phyloP scores from a whole-genome alignment of 331 rosid genomes.

The Phaseolus coccineus region DNA sequence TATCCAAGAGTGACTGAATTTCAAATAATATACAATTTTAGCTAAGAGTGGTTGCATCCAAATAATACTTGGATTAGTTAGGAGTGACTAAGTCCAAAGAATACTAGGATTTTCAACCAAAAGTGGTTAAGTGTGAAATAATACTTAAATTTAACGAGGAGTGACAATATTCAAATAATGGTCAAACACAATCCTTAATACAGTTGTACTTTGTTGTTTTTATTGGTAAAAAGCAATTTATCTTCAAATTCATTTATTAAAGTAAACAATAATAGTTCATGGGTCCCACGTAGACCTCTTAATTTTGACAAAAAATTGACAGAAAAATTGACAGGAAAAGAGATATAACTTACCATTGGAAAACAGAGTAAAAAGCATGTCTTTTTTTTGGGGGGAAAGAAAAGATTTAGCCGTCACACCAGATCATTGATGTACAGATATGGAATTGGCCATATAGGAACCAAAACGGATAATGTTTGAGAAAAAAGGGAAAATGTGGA shows the following conservation, averaged over 20 bases:
- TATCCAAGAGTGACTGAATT: too few relatives aligned
- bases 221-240: background rate
- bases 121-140: too few relatives aligned
- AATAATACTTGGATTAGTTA: too few relatives aligned
- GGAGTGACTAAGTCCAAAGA: too few relatives aligned
- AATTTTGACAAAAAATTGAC: background rate
- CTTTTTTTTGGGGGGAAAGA: background rate
- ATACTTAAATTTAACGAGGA: too few relatives aligned
- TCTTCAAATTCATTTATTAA: background rate
- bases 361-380: background rate
- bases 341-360: too few relatives aligned
- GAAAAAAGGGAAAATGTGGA: background rate
- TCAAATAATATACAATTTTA: too few relatives aligned
- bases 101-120: too few relatives aligned
- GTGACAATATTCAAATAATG: too few relatives aligned
- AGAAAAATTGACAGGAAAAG: background rate
- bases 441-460: background rate
- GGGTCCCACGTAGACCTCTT: background rate
- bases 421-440: background rate
- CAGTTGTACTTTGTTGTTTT: background rate
- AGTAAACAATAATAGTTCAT: background rate
- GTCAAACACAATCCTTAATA: background rate
- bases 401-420: slow-evolving; percentile 17
- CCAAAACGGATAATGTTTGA: background rate
- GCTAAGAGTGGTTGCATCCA: too few relatives aligned